Evolutionary conservation across 2,329 filamentous ascomycete species (phyloP), one percentile per base, ranked within the genome.

Genomic region (Cladosporium sp.): DNA sequence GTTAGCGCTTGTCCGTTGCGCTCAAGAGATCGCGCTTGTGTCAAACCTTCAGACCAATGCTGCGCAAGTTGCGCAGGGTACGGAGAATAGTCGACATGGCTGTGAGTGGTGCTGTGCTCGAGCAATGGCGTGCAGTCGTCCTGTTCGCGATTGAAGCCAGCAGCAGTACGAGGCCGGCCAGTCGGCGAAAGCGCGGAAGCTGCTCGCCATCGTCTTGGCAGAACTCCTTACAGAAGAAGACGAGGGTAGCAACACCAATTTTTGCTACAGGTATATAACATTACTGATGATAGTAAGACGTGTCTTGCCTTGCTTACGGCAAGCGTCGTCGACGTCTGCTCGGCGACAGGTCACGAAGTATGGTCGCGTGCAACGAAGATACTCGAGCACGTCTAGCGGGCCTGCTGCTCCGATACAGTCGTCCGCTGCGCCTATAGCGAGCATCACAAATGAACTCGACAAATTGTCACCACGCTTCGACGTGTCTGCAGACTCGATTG

Each of bases 71-170:
- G 75, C 86, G 83, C 71, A 97, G 77, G 24, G 93, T 97, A 77
- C 94, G 88, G 65, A 86, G 76, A 69, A 96, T 79, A 60, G 91
- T 96, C 80, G 94, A 97, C 94, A 99, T 99, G 74, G 74, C 81
- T 77, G 57, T n/a, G 32, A 34, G 45, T 58, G 57, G 57, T 59
- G 58, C 52, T 55, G 44, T 57, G 44, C 24, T 57, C 35, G 35
- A 40, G 47, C 36, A 49, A 35, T 50, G 35, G 15, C 1, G 19
- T 37, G 50, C 35, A 35, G 35, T 24, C 32, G 40, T 55, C 22
- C 28, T 39, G 10, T 28, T 55, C 51, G 51, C 28, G 25, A 42
- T 55, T 55, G 52, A 55, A 55, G 52, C 48, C 22, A 3, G 25
- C 42, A 25, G 13, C 24, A 45, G 42, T 22, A 24, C 22, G 42